Percentiles rank a stretch among this genome's conserved stretches.
Conservation (phyloP, 2,329 filamentous ascomycete species). For the Apiospora hydei region DNA sequence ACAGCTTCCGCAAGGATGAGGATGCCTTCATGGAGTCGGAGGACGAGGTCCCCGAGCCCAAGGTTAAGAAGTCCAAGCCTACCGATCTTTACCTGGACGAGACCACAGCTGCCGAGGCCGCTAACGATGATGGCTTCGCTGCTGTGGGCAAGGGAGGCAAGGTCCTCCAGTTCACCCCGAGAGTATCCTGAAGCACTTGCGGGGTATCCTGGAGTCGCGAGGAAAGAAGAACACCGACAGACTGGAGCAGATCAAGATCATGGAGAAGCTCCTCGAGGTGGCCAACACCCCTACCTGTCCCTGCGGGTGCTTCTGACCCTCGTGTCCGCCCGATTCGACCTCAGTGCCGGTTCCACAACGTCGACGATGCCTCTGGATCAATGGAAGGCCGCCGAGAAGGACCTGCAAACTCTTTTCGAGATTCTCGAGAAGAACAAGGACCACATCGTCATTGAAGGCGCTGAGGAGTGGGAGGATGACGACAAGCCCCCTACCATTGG, state of each 20-base stretch:
- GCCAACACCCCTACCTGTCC: constrained; percentile 91
- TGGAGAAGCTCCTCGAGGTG: constrained; percentile 95
- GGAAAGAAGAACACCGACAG: constrained; percentile 99
- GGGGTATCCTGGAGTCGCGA: constrained; percentile 91
- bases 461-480: constrained; percentile 99
- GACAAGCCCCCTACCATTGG: constrained; percentile 85
- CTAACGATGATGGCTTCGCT: constrained; percentile 85
- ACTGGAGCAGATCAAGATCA: constrained; percentile 90
- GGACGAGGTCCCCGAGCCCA: constrained; percentile 68
- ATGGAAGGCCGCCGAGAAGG: constrained; percentile 93
- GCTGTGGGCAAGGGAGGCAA: constrained; percentile 90
- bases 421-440: constrained; percentile 81
- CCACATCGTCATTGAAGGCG: constrained; percentile 87
- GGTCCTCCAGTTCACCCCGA: constrained; percentile 91
- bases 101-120: constrained; percentile 41
- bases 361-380: constrained; percentile 93
- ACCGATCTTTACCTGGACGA: constrained; percentile 57
- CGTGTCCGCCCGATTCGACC: constrained; percentile 92
- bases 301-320: constrained; percentile 91
- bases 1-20: constrained; percentile 84
- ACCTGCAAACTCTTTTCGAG: constrained; percentile 78
- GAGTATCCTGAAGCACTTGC: constrained; percentile 96
- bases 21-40: constrained; percentile 88
- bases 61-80: constrained; percentile 61
- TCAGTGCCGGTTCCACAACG: constrained; percentile 73